Percentiles rank a stretch among this genome's conserved stretches.
phyloP scores from a whole-genome alignment of 805 yeast species.

The Debaryomyces castellii region DNA sequence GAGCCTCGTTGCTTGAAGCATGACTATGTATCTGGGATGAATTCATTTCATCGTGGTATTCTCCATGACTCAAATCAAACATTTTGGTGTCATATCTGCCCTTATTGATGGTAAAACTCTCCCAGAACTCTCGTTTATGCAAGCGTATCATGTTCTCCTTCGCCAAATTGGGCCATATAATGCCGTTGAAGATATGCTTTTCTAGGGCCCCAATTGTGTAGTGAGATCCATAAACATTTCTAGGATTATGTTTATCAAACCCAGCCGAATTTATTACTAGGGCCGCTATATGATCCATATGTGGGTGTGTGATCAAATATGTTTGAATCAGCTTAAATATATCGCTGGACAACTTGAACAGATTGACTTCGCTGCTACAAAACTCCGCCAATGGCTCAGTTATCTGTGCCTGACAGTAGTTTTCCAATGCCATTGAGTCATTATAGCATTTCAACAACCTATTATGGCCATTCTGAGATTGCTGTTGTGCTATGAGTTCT shows the following conservation, averaged over 20 bases:
- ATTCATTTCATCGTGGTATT: background rate
- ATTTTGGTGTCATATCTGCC: slow-evolving; percentile 1
- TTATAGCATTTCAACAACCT: slow-evolving; percentile 26
- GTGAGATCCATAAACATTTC: slow-evolving; percentile 52
- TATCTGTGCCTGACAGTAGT: slow-evolving; percentile 23
- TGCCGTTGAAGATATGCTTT: slow-evolving; percentile 65
- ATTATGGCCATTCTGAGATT: slow-evolving; percentile 8
- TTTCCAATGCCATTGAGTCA: slow-evolving; percentile 23
- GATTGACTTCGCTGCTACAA: slow-evolving; percentile 11
- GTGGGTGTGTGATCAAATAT: slow-evolving; percentile 75
- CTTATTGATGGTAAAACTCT: slow-evolving; percentile 10
- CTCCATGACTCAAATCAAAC: slow-evolving; percentile 10
- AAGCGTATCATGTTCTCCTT: slow-evolving; percentile 25
- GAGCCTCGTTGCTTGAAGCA: background rate
- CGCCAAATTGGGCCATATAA: slow-evolving; percentile 76
- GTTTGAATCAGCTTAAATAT: slow-evolving; percentile 38
- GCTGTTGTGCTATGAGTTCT: slow-evolving; percentile 27
- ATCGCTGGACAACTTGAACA: slow-evolving; percentile 27
- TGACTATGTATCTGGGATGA: background rate
- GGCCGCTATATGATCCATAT: slow-evolving; percentile 75
- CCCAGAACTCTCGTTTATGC: slow-evolving; percentile 14
- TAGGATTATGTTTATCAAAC: slow-evolving; percentile 29
- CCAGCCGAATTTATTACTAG: slow-evolving; percentile 71
- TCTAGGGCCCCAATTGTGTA: slow-evolving; percentile 53
- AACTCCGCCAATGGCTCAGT: slow-evolving; percentile 25